phyloP scores from a whole-genome alignment of 1,139 yeast genomes.

The Sugiyamaella xylanicola region DNA sequence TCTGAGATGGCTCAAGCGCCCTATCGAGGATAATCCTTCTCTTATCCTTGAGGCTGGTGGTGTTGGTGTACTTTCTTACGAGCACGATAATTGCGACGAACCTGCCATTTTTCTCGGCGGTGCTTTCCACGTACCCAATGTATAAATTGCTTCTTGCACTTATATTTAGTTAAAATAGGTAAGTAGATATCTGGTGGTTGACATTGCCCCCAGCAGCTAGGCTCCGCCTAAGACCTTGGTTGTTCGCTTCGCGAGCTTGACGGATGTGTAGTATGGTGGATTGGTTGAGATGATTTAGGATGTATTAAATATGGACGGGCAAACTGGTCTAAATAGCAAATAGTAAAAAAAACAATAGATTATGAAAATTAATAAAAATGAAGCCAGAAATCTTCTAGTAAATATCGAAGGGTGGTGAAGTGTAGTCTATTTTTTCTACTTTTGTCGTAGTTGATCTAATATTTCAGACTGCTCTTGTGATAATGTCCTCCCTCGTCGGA shows the following conservation, averaged over 20 bases:
- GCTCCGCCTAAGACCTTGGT: too few species aligned
- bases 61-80: conserved; percentile 87
- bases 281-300: too few species aligned
- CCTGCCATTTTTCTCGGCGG: conserved; percentile 75
- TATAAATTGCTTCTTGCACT: neutral
- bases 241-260: too few species aligned
- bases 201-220: too few species aligned
- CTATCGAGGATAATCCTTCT: conserved; percentile 66
- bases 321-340: too few species aligned
- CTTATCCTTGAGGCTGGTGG: conserved; percentile 93
- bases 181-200: too few species aligned
- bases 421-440: conserved; percentile 1
- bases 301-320: too few species aligned
- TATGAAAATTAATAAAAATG: neutral
- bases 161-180: too few species aligned
- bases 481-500: conserved; percentile 41
- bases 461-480: conserved; percentile 55
- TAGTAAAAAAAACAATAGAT: too few species aligned
- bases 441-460: conserved; percentile 45
- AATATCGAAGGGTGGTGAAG: too few species aligned
- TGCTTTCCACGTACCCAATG: conserved; percentile 68
- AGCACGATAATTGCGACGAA: conserved; percentile 78
- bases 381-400: neutral
- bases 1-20: conserved; percentile 76
- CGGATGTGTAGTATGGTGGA: too few species aligned